Evolutionary conservation across 371 early-diverging fungal genomes (phyloP), one percentile per base, ranked within the genome.

Genomic region (Lichtheimia ramosa): DNA sequence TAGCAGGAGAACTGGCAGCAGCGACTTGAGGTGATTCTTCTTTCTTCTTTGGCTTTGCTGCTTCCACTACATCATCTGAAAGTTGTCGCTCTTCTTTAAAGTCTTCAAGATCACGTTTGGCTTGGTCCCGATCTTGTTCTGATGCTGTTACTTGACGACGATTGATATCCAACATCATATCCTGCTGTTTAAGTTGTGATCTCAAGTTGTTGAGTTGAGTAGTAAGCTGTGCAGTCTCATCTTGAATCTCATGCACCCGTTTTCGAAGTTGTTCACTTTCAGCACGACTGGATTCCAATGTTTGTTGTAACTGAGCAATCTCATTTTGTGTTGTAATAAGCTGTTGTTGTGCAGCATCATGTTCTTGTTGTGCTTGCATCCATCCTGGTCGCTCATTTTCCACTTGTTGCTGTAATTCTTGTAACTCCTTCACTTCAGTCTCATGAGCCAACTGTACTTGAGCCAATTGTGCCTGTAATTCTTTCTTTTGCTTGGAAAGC

Each of bases 141-240:
- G 78, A 72, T 8, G 81, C 78, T n/a, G 74, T 75, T 0, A 78
- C 78, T 63, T 81, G 81, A 7, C 73, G 65, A 39, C 69, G 66
- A 54, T 75, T 75, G 53, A 81, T 77, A 65, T 76, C 78, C 46
- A 77, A 48, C 78, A 75, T 73, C 74, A 74, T 77, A 28, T 56
- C 56, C 25, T 77, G 76, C 23, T 77, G 78, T 50, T 81, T 81
- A 34, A 64, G 62, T 34, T 79, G 70, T 3, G 58, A 54, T 6
- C 73, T 52, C 43, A 81, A 48, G 14, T 64, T 43, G 27, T 74
- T 71, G 39, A 77, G 58, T 27, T 70, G 65, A 24, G 58, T 61
- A 12, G 56, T 61, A 12, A 69, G 51, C 10, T 56, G 43, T 39
- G 63, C 60, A 14, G 76, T 68, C 54, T 79, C 80, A 50, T 65